These are phyloP conservation scores for Neurospora sp. DNA, from an alignment of 495 filamentous ascomycete species.

Conservation along the genomic window DNA sequence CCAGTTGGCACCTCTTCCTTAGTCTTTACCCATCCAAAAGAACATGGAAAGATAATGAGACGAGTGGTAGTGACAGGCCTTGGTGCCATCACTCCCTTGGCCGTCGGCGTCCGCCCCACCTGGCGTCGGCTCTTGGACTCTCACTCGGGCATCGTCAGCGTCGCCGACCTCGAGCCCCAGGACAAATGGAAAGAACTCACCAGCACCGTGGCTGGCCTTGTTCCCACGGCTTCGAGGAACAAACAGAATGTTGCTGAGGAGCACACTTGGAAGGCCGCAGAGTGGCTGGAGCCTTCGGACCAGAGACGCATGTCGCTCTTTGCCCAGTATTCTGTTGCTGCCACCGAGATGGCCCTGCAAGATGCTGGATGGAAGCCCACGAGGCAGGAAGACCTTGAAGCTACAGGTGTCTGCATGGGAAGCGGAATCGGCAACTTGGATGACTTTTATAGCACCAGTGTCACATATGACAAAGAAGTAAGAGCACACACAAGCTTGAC, in stretches of 20 bases:
- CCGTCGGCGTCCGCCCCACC: slow-evolving; percentile 64
- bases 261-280: slow-evolving; percentile 56
- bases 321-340: slow-evolving; percentile 82
- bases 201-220: slow-evolving; percentile 72
- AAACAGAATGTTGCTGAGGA: neutral
- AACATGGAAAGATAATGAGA: slow-evolving; percentile 49
- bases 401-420: slow-evolving; percentile 85
- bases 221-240: slow-evolving; percentile 36
- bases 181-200: slow-evolving; percentile 55
- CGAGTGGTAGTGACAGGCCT: slow-evolving; percentile 92
- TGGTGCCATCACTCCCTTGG: slow-evolving; percentile 84
- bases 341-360: slow-evolving; percentile 72
- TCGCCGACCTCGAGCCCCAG: slow-evolving; percentile 43
- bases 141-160: slow-evolving; percentile 68
- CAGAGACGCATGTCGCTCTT: slow-evolving; percentile 84
- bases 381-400: slow-evolving; percentile 50
- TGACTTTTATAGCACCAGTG: slow-evolving; percentile 72
- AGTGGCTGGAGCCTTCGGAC: slow-evolving; percentile 64
- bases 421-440: slow-evolving; percentile 93
- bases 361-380: slow-evolving; percentile 74
- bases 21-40: neutral
- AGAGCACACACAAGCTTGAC: slow-evolving; percentile 10
- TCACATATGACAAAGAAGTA: slow-evolving; percentile 66
- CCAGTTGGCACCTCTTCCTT: neutral
- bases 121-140: slow-evolving; percentile 75